Base-by-base conservation (phyloP, 78 protist species). In the Thecamonas trahens region DNA sequence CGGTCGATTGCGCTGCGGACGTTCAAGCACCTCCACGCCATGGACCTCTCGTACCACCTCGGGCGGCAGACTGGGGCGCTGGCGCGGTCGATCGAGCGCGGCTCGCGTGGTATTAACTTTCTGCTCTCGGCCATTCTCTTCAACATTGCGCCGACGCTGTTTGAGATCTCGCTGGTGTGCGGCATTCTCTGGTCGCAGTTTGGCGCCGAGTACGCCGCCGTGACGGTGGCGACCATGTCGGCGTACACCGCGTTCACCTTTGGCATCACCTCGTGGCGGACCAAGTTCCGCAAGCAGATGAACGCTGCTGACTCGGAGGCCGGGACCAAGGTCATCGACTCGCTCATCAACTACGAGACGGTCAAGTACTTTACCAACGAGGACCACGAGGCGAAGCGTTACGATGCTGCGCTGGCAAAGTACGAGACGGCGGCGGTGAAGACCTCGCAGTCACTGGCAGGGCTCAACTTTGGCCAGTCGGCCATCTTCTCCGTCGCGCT, bases 391-490 rank as follows among this genome's bases (percentile, higher is more conserved):
- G 34, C 77, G 7, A 70, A 58, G 0, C 59, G 83, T 7, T 80
- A 86, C 53, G 82, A 81, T 37, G 38, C 32, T 17, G 61, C 58
- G 7, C 50, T 86, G 3, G 63, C 70, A 37, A 72, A 57, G 28
- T 84, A 84, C 67, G 82, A 80, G 35, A 35, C 55, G 22, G 86
- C 82, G 2, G 77, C 95, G 2, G 14, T 81, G 22, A 63, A 68
- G 22, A 79, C 89, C 4, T 49, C 64, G 24, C 47, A 70, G 28
- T 55, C 80, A 29, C 68, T 88, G 55, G 54, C 91, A 18, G 29
- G 71, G 18, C 71, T 92, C 49, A 92, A 92, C 77, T 88, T 80
- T 59, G 93, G 94, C 28, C 96, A 92, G 67, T 38, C 76, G 11
- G 44, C 79, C 15, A 83, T 92, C 62, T 86, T 92, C 80, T 64